Evolutionary conservation across 441 rosid species (phyloP).

Genomic region (Adansonia rubrostipa): DNA sequence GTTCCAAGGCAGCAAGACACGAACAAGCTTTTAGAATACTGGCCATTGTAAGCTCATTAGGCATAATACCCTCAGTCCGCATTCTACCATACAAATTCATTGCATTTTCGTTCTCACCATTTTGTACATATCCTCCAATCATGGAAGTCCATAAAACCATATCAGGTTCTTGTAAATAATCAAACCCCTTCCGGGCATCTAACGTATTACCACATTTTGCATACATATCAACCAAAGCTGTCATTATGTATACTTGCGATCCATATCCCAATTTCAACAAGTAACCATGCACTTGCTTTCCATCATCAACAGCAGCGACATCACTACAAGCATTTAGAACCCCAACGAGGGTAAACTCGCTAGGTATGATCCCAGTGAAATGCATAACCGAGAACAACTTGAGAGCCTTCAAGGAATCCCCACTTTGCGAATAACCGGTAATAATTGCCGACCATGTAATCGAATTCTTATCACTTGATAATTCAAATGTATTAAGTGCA

Average conservation of each 20-base stretch:
- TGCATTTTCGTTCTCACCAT: slow-evolving; percentile 79
- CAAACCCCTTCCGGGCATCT: slow-evolving; percentile 73
- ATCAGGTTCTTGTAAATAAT: slow-evolving; percentile 63
- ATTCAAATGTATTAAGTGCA: slow-evolving; percentile 67
- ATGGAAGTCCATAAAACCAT: slow-evolving; percentile 82
- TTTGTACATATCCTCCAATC: slow-evolving; percentile 83
- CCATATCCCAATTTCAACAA: slow-evolving; percentile 70
- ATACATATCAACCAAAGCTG: slow-evolving; percentile 90
- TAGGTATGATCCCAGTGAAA: slow-evolving; percentile 59
- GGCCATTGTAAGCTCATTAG: slow-evolving; percentile 85
- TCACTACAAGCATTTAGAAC: slow-evolving; percentile 85
- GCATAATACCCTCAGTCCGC: slow-evolving; percentile 59
- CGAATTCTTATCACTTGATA: slow-evolving; percentile 58
- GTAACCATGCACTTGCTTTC: slow-evolving; percentile 71
- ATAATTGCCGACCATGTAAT: slow-evolving; percentile 91
- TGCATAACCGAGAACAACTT: slow-evolving; percentile 69
- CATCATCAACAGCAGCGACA: slow-evolving; percentile 54
- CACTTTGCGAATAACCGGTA: slow-evolving; percentile 81
- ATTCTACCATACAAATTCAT: slow-evolving; percentile 59
- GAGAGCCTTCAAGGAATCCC: slow-evolving; percentile 65
- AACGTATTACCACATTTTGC: slow-evolving; percentile 66
- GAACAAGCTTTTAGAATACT: slow-evolving; percentile 82
- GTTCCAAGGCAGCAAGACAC: slow-evolving; percentile 75
- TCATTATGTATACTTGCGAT: slow-evolving; percentile 60
- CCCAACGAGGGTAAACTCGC: slow-evolving; percentile 75